Evolutionary conservation across 305 asterid species (phyloP).

Genomic region (Fraxinus angustifolia): DNA sequence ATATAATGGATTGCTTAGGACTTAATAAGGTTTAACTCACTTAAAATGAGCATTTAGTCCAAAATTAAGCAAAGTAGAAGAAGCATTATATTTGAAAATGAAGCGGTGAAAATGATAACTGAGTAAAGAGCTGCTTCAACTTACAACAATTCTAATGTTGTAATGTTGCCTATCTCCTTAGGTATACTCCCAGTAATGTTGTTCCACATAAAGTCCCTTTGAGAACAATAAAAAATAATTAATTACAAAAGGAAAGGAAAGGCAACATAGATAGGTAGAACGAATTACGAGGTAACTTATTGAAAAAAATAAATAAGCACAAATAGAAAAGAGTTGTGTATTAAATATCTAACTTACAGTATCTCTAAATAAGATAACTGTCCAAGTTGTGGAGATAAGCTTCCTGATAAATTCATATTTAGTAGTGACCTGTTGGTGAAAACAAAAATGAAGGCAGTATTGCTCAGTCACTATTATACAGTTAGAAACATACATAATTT

Average conservation of each 20-base stretch:
- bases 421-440: conserved; percentile 54
- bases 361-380: conserved; percentile 65
- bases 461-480: not conserved
- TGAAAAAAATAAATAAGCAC: not conserved
- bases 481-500: not conserved
- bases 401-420: conserved; percentile 58
- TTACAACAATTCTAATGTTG: conserved; percentile 68
- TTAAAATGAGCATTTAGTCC: not conserved
- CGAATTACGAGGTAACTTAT: not conserved
- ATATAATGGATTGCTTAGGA: not conserved
- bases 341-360: conserved; percentile 51
- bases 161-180: conserved; percentile 80
- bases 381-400: conserved; percentile 79
- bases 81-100: not conserved
- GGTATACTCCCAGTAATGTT: conserved; percentile 75
- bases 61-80: not conserved
- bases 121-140: conserved; percentile 32
- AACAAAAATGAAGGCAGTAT: not conserved
- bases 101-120: not conserved
- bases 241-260: not conserved
- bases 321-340: not conserved
- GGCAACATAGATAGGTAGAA: not conserved
- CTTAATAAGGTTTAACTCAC: not conserved
- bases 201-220: conserved; percentile 98
- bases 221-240: conserved; percentile 21